Percentiles rank a stretch among this genome's conserved stretches.
Conservation (phyloP, 306 rosid genomes). For the Cotoneaster glaucophyllus region DNA sequence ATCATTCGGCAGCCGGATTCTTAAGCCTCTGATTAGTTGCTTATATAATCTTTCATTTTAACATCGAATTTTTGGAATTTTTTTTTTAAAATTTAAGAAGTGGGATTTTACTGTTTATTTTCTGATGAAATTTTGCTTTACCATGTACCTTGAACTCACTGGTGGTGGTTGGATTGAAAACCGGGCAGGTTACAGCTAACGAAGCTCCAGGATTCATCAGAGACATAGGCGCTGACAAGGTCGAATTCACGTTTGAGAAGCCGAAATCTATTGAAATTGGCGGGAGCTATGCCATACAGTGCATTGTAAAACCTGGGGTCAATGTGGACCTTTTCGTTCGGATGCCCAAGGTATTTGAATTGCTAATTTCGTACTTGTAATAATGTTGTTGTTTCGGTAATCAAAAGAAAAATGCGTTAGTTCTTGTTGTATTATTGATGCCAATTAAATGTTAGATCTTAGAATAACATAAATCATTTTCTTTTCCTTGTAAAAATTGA, state of each 20-base stretch:
- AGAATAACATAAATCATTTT: background rate
- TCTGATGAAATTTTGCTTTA: background rate
- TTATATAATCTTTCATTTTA: background rate
- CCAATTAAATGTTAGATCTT: background rate
- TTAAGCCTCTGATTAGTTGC: background rate
- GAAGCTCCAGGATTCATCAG: slow-evolving; percentile 58
- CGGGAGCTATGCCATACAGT: slow-evolving; percentile 62
- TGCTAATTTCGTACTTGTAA: background rate
- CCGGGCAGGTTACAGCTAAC: slow-evolving; percentile 49
- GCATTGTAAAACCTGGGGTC: slow-evolving; percentile 55
- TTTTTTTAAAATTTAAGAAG: background rate
- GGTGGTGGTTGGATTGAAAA: background rate
- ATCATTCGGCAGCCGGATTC: background rate
- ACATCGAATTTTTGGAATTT: background rate
- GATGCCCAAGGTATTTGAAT: slow-evolving; percentile 66
- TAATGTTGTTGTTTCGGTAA: background rate
- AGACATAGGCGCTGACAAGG: slow-evolving; percentile 85
- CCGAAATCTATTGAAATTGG: slow-evolving; percentile 46
- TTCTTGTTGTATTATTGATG: background rate
- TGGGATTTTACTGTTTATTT: background rate
- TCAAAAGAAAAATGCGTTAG: background rate
- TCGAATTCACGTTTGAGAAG: slow-evolving; percentile 68
- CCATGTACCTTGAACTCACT: background rate
- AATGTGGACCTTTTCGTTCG: slow-evolving; percentile 60
- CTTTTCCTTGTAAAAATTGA: background rate